Evolutionary conservation across 1,284 basidiomycete genomes (phyloP), one percentile per base, ranked within the genome.

Genomic region (Cryptococcus hybrid): DNA sequence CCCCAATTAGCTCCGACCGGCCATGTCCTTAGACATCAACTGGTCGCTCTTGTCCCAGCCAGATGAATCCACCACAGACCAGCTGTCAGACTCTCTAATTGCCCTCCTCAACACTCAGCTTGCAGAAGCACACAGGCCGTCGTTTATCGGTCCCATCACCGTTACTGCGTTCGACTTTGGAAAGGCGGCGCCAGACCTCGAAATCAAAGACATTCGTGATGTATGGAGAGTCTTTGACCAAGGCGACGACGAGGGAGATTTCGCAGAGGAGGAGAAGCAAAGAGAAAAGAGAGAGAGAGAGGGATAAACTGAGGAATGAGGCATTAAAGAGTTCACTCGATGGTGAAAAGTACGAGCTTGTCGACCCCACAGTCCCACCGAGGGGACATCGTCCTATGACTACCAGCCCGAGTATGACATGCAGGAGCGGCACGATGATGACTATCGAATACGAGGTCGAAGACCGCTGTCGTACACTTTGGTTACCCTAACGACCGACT

Each of bases 181-280:
- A 37, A 84, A 86, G 0, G 81, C 83, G 30, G 75, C 86, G 3
- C 95, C 96, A 2, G 88, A 94, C 59, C 83, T 96, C 42, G 88
- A 95, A 73, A 84, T 99, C 57, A 86, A 91, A 57, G 93, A 97
- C 77, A 80, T 99, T 57, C 84, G 91, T 49, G 93, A 98, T 79
- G 91, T 98, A 56, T 92, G 95, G 80, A 86, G 87, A 44, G 93
- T 95, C 71, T 98, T 98, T 71, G 77, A 80, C 47, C 88, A 92
- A 62, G 88, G 88, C 58, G 88, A 91, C 65, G 86, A 88, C 2
- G 85, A 87, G n/a, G 83, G 84, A 0, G 73, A 78, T 42, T 64
- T 65, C 3, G 62, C 70, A 34, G 63, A 62, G 34, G 66, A 61
- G n/a, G 47, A 64, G 38, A 55, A 49, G 12, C 38, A 55, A n/a